Evolutionary conservation across 768 basidiomycete genomes (phyloP).

Genomic region (Phlebiopsis gigantea): DNA sequence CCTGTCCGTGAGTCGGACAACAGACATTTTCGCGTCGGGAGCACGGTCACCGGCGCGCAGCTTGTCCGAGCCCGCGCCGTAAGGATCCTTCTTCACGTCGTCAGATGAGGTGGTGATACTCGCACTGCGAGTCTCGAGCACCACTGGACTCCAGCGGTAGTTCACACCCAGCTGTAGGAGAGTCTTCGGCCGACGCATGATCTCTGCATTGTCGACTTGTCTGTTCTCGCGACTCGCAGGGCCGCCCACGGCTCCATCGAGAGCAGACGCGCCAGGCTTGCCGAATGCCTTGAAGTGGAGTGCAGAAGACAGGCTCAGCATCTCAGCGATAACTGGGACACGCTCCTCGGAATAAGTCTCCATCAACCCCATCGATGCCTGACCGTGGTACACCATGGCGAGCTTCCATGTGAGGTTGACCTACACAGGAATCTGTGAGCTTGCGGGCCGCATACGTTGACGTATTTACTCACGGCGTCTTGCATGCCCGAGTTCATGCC

Average conservation of each 20-base stretch:
- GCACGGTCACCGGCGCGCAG: conserved; percentile 10
- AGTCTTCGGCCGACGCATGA: conserved; percentile 12
- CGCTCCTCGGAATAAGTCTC: conserved; percentile 26
- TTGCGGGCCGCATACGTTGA: background rate
- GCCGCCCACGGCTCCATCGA: conserved; percentile 10
- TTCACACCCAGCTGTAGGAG: conserved; percentile 46
- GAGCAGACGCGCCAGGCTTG: conserved; percentile 18
- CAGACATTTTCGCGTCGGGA: background rate
- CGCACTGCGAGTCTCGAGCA: conserved; percentile 31
- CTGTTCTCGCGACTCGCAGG: background rate
- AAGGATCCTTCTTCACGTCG: conserved; percentile 16
- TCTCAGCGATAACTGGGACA: conserved; percentile 24
- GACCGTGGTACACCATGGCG: conserved; percentile 23
- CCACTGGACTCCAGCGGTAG: conserved; percentile 45
- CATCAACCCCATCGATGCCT: conserved; percentile 21
- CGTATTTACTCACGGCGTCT: background rate
- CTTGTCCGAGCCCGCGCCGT: conserved; percentile 7
- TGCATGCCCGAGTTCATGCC: conserved; percentile 27
- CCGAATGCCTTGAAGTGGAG: conserved; percentile 23
- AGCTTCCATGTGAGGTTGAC: conserved; percentile 29
- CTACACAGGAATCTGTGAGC: conserved; percentile 5
- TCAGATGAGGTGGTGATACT: conserved; percentile 16
- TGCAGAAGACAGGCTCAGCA: conserved; percentile 27
- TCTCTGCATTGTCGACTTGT: background rate
- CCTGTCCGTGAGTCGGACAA: background rate